phyloP scores from a whole-genome alignment of 176 grass and related monocot species.

The Elymus sibiricus region DNA sequence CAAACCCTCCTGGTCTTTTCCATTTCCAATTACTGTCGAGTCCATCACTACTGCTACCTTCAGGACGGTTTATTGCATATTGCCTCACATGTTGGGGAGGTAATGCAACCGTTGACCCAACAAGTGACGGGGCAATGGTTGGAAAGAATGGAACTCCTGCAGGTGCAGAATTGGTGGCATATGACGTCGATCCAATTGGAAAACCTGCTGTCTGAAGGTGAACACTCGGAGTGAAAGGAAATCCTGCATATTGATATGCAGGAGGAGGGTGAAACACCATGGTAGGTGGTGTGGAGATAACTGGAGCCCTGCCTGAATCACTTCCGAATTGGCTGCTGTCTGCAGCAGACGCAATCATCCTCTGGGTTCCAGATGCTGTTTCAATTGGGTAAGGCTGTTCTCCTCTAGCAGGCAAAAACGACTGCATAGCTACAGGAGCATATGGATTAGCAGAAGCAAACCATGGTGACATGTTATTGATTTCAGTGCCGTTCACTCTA shows the following conservation, averaged over 20 bases:
- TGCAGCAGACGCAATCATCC: conserved; percentile 50
- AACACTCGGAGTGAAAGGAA: conserved; percentile 52
- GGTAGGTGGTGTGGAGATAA: conserved; percentile 66
- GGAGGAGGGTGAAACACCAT: conserved; percentile 66
- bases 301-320: conserved; percentile 48
- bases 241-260: conserved; percentile 68
- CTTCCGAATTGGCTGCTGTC: conserved; percentile 50
- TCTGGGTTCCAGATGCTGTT: conserved; percentile 44
- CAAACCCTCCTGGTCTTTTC: conserved; percentile 74
- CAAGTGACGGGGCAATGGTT: conserved; percentile 36
- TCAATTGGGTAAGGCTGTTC: conserved; percentile 66
- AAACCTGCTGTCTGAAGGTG: conserved; percentile 51
- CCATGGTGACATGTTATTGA: conserved; percentile 64
- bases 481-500: conserved; percentile 60
- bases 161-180: conserved; percentile 50
- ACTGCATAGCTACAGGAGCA: conserved; percentile 61
- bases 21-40: conserved; percentile 59
- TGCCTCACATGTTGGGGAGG: conserved; percentile 65
- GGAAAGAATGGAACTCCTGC: conserved; percentile 46
- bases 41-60: conserved; percentile 55
- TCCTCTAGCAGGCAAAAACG: conserved; percentile 67
- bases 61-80: conserved; percentile 70
- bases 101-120: conserved; percentile 50
- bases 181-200: conserved; percentile 58
- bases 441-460: conserved; percentile 45